Conservation (phyloP, 148 eudicot genomes). For the Rhododendron williamsianum region DNA sequence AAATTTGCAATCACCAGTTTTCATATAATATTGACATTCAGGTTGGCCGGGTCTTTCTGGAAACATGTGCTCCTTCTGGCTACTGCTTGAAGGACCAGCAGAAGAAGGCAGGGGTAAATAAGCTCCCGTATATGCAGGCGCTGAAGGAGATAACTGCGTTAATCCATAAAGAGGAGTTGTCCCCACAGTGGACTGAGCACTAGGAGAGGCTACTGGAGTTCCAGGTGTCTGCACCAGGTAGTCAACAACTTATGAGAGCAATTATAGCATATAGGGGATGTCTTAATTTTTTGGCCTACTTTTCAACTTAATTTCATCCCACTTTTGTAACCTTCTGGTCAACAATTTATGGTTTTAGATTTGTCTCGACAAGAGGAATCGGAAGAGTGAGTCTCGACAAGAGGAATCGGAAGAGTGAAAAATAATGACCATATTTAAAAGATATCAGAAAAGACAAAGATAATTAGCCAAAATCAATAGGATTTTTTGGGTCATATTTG, state of each 20-base stretch:
- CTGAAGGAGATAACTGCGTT: constrained; percentile 69
- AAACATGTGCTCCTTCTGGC: constrained; percentile 51
- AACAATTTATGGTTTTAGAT: neutral
- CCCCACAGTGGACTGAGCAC: constrained; percentile 46
- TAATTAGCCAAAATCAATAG: neutral
- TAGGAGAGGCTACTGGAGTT: constrained; percentile 46
- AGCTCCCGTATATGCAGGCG: constrained; percentile 51
- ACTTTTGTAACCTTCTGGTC: neutral
- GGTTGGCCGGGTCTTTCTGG: constrained; percentile 96
- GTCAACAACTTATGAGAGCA: constrained; percentile 2
- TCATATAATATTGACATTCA: constrained; percentile 85
- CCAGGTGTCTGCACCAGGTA: constrained; percentile 43
- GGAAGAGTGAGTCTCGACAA: neutral
- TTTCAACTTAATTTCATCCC: neutral
- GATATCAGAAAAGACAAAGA: neutral
- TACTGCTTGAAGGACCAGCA: constrained; percentile 52
- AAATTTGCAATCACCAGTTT: constrained; percentile 87
- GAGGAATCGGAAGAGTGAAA: neutral
- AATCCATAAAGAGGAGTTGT: constrained; percentile 47
- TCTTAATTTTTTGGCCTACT: neutral
- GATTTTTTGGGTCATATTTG: neutral
- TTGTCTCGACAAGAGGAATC: neutral
- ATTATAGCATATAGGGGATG: neutral
- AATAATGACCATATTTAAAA: neutral
- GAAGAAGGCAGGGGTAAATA: constrained; percentile 46